A percentile compares a stretch with the other conserved stretches of the same genome.
Evolutionary conservation across 305 asterid species (phyloP).

Genomic region (Fraxinus ornus): DNA sequence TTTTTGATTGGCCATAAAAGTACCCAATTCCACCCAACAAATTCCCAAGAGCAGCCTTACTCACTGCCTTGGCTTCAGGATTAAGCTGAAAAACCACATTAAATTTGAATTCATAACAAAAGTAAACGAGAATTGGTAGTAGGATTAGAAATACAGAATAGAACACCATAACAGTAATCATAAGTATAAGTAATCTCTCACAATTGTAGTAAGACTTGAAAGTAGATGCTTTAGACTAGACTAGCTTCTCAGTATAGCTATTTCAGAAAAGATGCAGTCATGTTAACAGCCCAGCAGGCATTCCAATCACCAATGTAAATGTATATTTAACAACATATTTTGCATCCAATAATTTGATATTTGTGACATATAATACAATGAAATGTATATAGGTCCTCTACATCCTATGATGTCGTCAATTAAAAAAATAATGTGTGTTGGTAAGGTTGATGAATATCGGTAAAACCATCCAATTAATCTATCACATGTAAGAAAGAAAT

Average conservation of each 20-base stretch:
- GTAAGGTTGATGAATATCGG: background rate
- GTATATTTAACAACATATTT: constrained; percentile 15
- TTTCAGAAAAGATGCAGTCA: constrained; percentile 5
- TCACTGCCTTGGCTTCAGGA: constrained; percentile 58
- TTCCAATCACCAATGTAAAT: background rate
- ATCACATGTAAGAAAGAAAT: background rate
- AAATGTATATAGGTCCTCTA: background rate
- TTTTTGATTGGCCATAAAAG: constrained; percentile 90
- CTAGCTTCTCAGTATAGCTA: constrained; percentile 3
- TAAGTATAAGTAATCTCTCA: background rate
- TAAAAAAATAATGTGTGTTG: background rate
- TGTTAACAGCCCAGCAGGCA: background rate
- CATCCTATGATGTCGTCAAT: too few species aligned
- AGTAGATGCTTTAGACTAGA: constrained; percentile 2
- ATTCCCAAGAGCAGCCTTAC: constrained; percentile 85
- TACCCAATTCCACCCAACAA: constrained; percentile 95
- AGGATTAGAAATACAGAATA: background rate
- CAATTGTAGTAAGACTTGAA: background rate
- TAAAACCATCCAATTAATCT: constrained; percentile 2
- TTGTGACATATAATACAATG: constrained; percentile 1
- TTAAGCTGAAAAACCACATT: constrained; percentile 57
- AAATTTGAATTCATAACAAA: constrained; percentile 24
- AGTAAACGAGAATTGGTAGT: background rate
- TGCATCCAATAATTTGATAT: constrained; percentile 14
- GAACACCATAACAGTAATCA: background rate